Evolutionary conservation across 2,329 filamentous ascomycete genomes (phyloP).

Genomic region (Alternaria arborescens): DNA sequence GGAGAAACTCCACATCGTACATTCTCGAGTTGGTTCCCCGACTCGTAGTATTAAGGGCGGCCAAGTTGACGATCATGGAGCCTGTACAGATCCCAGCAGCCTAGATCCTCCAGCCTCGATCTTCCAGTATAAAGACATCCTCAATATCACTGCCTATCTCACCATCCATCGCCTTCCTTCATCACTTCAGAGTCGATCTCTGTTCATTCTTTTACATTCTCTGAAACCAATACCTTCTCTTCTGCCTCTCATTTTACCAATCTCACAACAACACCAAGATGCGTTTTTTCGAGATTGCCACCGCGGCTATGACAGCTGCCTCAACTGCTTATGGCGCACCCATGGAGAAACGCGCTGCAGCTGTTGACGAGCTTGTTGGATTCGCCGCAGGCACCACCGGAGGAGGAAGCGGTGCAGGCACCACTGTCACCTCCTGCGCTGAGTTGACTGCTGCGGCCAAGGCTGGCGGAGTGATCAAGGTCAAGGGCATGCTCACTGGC

Average conservation of each 20-base stretch:
- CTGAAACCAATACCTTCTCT: neutral
- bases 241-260: slow-evolving; percentile 6
- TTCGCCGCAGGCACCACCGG: slow-evolving; percentile 64
- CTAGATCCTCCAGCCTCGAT: neutral
- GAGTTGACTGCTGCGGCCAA: slow-evolving; percentile 61
- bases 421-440: slow-evolving; percentile 63
- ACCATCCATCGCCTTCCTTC: slow-evolving; percentile 10
- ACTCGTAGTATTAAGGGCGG: slow-evolving; percentile 28
- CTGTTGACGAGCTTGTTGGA: slow-evolving; percentile 49
- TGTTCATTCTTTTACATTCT: slow-evolving; percentile 24
- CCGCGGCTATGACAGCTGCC: slow-evolving; percentile 37
- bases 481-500: slow-evolving; percentile 42
- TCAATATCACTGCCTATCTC: neutral
- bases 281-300: slow-evolving; percentile 38
- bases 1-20: neutral
- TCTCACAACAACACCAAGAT: slow-evolving; percentile 25
- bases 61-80: slow-evolving; percentile 20
- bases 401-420: slow-evolving; percentile 63
- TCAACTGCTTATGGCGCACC: slow-evolving; percentile 34
- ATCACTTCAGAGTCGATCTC: slow-evolving; percentile 27
- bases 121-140: slow-evolving; percentile 20
- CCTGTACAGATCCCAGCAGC: slow-evolving; percentile 11
- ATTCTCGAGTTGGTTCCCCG: slow-evolving; percentile 10
- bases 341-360: slow-evolving; percentile 38
- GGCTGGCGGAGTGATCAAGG: slow-evolving; percentile 44